Evolutionary conservation across 2,329 filamentous ascomycete species (phyloP), one percentile per base, ranked within the genome.

Genomic region (Aspergillus novoparasiticus): DNA sequence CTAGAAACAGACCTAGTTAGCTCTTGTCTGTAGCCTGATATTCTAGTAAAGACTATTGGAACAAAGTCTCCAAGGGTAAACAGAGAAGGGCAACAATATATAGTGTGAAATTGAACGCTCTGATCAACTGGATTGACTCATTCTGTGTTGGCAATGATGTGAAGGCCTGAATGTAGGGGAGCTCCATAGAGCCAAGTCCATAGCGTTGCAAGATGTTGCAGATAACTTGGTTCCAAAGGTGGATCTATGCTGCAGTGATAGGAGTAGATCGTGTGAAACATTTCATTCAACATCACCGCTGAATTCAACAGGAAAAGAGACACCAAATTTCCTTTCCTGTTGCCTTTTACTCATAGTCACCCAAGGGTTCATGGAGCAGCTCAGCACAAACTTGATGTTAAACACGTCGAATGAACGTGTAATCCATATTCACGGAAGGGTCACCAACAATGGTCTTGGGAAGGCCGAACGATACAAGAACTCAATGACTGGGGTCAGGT

Each of bases 1-100:
- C 73, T 79, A 51, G 28, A 59, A 61, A 34, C 6, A 56, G 36
- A 28, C 46, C 36, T 12, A 19, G 62, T 69, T 57, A 69, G 68
- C 36, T 53, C 28, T 43, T 34, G 51, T 58, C n/a, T n/a, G 34
- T 51, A 11, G 9, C n/a, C 28, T 12, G 48, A 21, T 8, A 19
- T 19, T n/a, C 28, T 11, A n/a, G 19, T 16, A 19, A 51, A 32
- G 11, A 21, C 28, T 32, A 21, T n/a, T 32, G 9, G 39, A 32
- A 21, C 8, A 32, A 30, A 32, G 16, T 32, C 8, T 51, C 48
- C 28, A 32, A 3, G 4, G 28, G 19, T 10, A 10, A 19, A 54
- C 19, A 26, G 14, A 23, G n/a, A 50, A 36, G 48, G 14, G 21
- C 16, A 51, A 21, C 28, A 14, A 10, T 12, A 21, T 23, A 8